Base-by-base conservation (phyloP, 2,329 filamentous ascomycete genomes). In the Aspergillus caelatus region DNA sequence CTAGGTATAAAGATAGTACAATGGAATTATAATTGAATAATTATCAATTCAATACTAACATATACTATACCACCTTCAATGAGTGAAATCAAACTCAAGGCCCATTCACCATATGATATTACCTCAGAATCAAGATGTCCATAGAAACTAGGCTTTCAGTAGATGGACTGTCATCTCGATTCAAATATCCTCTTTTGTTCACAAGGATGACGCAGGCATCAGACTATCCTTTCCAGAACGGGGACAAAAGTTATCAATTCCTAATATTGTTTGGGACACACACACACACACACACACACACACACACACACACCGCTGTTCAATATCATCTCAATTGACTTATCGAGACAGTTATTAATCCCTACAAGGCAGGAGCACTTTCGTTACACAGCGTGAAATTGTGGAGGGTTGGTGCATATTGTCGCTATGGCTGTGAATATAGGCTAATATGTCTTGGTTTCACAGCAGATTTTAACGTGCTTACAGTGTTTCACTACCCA, bases 141-240 rank as follows among this genome's bases (percentile, higher is more conserved):
- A 36, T 16, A 16, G 5, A 4, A 16, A 36, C 4, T 36, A 36
- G 14, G 8, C 16, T 4, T 41, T 0, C 19, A 41, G 16, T 16
- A 19, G 5, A 19, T 2, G 36, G 2, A 19, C 0, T 0, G 16
- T n/a, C n/a, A n/a, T n/a, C 39, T 9, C 3, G 16, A 19, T 0
- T 41, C 7, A 6, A 9, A 19, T 9, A n/a, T n/a, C 39, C 3
- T n/a, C 19, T 1, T 19, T 9, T 41, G 7, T n/a, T 41, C 19
- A 9, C 0, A 11, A 1, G 9, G 9, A 32, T 11, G 30, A 32
- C 30, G 1, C 0, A 11, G 30, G 9, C 36, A 41, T 19, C 9
- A 9, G 34, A 3, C 16, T 41, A 9, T 41, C 39, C 6, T 41
- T 41, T n/a, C 39, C 19, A n/a, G 0, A n/a, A n/a, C 16, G 7